A percentile compares a stretch with the other conserved stretches of the same genome.
phyloP scores from a whole-genome alignment of 176 grass and related monocot species.

The Saccharum spontaneum region DNA sequence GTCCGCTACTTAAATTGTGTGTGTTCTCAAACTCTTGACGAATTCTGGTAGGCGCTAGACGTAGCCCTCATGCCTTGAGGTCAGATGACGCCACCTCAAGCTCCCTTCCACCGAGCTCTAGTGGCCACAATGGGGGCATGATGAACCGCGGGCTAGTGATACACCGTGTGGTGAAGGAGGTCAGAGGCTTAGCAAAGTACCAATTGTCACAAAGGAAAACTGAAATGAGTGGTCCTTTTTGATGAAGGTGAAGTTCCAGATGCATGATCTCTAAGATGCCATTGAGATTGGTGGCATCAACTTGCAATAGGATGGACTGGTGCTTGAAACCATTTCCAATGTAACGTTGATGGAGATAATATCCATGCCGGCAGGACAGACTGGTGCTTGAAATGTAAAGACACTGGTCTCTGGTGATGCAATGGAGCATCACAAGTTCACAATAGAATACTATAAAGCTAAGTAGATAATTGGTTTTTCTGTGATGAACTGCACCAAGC shows the following conservation, averaged over 20 bases:
- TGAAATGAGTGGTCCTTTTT: background rate
- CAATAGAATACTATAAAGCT: background rate
- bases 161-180: background rate
- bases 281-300: background rate
- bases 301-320: background rate
- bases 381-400: background rate
- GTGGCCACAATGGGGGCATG: background rate
- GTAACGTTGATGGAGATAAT: background rate
- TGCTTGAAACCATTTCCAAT: background rate
- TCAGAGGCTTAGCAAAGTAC: background rate
- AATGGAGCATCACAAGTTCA: background rate
- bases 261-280: background rate
- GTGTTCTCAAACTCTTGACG: background rate
- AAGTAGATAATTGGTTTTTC: background rate
- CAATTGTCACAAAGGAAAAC: background rate
- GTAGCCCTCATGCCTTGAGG: background rate
- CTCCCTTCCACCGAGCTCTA: background rate
- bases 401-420: background rate
- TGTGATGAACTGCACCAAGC: background rate
- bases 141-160: background rate
- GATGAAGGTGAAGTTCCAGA: background rate
- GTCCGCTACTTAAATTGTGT: background rate
- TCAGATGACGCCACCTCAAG: background rate
- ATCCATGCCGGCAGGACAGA: background rate
- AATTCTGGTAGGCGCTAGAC: background rate